Percentiles rank a stretch among this genome's conserved stretches.
phyloP scores from a whole-genome alignment of 495 filamentous ascomycete genomes.

The Lasiosphaeria hispida region DNA sequence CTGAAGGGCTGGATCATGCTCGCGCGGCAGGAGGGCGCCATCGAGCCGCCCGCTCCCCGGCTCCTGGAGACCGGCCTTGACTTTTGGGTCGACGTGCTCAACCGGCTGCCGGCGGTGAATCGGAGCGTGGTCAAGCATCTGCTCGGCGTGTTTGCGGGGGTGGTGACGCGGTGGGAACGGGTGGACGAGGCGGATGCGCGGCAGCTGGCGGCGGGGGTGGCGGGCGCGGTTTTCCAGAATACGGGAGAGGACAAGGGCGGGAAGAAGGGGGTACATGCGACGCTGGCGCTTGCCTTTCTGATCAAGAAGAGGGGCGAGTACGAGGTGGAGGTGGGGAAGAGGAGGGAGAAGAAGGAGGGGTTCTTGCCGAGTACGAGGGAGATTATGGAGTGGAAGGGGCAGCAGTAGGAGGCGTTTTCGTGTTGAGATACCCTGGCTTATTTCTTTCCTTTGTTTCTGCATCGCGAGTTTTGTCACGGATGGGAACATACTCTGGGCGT shows the following conservation, averaged over 20 bases:
- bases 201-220: conserved; percentile 23
- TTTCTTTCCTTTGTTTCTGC: too few species aligned
- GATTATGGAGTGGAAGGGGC: conserved; percentile 34
- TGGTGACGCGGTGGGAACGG: conserved; percentile 3
- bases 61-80: conserved; percentile 30
- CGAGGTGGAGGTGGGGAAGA: conserved; percentile 1
- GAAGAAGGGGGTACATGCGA: conserved; percentile 25
- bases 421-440: too few species aligned
- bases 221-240: conserved; percentile 30
- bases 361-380: conserved; percentile 33
- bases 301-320: conserved; percentile 33
- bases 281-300: conserved; percentile 30
- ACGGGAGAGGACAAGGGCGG: not conserved
- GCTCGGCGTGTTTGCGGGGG: conserved; percentile 26
- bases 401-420: not conserved
- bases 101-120: conserved; percentile 24
- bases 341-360: conserved; percentile 8
- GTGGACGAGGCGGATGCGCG: conserved; percentile 17
- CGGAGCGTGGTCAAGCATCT: conserved; percentile 31
- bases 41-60: conserved; percentile 21
- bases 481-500: too few species aligned
- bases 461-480: too few species aligned
- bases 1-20: conserved; percentile 29
- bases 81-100: conserved; percentile 35
- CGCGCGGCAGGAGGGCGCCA: conserved; percentile 27